Percentiles rank a stretch among this genome's conserved stretches.
Conservation (phyloP, 2,329 filamentous ascomycete genomes). For the Exophiala sp. region DNA sequence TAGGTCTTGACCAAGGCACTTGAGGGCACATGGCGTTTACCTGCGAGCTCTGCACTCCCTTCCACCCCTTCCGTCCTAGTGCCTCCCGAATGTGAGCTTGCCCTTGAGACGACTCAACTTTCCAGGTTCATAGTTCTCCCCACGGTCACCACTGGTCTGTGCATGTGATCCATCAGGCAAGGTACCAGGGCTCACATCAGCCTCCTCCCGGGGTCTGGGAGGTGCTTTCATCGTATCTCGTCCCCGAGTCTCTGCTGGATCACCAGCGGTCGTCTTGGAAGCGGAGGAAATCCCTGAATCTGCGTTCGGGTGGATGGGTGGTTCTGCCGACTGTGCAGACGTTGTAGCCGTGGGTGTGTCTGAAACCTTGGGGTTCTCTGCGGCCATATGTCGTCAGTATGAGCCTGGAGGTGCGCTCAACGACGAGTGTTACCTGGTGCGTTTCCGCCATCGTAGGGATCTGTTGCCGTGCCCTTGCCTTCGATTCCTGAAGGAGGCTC, state of each 20-base stretch:
- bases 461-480: constrained; percentile 24
- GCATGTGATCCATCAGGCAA: constrained; percentile 27
- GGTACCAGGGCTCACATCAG: constrained; percentile 26
- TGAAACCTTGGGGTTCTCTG: constrained; percentile 6
- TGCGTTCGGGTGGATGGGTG: neutral
- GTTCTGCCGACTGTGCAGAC: constrained; percentile 9
- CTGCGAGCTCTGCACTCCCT: neutral
- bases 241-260: constrained; percentile 7
- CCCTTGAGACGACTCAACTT: constrained; percentile 24
- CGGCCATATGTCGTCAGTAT: neutral
- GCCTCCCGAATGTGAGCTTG: constrained; percentile 21
- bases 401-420: neutral
- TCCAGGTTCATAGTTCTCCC: constrained; percentile 23
- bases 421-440: constrained; percentile 16
- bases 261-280: constrained; percentile 6
- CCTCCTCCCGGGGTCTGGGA: constrained; percentile 13
- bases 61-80: constrained; percentile 5
- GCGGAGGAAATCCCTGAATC: neutral
- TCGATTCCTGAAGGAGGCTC: constrained; percentile 25
- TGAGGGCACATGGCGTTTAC: too few species aligned
- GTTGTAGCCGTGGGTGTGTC: neutral
- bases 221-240: constrained; percentile 9
- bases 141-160: constrained; percentile 24
- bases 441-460: constrained; percentile 27
- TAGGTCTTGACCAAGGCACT: too few species aligned